phyloP scores from a whole-genome alignment of 495 filamentous ascomycete genomes.

The Aspergillus sclerotioniger region DNA sequence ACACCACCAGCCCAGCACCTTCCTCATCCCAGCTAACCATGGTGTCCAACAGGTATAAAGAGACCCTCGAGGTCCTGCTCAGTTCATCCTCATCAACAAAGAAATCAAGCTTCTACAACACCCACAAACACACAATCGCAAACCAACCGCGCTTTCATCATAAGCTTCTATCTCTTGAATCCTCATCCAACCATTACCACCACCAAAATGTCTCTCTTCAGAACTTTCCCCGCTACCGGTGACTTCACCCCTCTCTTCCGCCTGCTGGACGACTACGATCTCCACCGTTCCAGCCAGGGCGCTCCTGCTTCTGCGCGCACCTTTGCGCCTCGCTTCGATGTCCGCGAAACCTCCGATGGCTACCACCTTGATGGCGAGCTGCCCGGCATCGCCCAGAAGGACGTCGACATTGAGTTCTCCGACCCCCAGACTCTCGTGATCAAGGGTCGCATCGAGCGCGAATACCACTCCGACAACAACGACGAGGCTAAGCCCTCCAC shows the following conservation, averaged over 20 bases:
- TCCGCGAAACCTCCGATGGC: slow-evolving; percentile 59
- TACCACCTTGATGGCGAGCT: slow-evolving; percentile 86
- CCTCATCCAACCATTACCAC: background rate
- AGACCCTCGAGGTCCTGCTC: background rate
- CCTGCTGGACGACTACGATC: slow-evolving; percentile 32
- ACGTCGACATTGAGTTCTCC: slow-evolving; percentile 74
- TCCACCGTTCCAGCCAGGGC: slow-evolving; percentile 17
- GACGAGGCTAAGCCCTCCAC: slow-evolving; percentile 26
- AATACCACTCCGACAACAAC: slow-evolving; percentile 29
- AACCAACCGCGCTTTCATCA: background rate
- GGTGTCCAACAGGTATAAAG: background rate
- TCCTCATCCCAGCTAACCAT: background rate
- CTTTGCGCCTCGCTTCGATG: slow-evolving; percentile 73
- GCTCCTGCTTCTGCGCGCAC: slow-evolving; percentile 24
- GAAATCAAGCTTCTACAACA: background rate
- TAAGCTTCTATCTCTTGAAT: background rate
- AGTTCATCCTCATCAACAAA: background rate
- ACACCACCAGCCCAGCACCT: background rate
- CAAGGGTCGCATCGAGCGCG: slow-evolving; percentile 52
- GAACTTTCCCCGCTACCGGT: slow-evolving; percentile 2
- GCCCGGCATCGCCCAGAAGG: slow-evolving; percentile 70
- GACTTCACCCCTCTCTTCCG: slow-evolving; percentile 31
- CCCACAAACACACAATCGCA: background rate
- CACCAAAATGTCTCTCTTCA: slow-evolving; percentile 12
- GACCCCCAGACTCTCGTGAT: slow-evolving; percentile 70